A percentile compares a stretch with the other conserved stretches of the same genome.
These are phyloP conservation scores for Candida andamanensis DNA, from an alignment of 805 yeast genomes.

Conservation along the genomic window DNA sequence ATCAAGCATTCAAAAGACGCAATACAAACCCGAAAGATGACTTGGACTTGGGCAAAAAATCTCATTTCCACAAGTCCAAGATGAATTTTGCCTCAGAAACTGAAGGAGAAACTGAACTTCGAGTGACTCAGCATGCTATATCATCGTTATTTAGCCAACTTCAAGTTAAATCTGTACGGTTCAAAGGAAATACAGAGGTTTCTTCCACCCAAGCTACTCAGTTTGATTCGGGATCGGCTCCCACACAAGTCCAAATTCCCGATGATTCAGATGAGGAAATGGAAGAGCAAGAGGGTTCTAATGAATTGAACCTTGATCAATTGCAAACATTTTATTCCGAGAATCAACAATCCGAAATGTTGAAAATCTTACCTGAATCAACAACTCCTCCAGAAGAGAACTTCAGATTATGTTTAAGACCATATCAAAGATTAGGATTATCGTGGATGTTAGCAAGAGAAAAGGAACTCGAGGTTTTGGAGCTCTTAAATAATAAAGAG, in stretches of 20 bases:
- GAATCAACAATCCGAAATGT: constrained; percentile 58
- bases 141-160: constrained; percentile 51
- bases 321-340: constrained; percentile 67
- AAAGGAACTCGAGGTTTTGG: constrained; percentile 48
- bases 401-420: constrained; percentile 57
- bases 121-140: constrained; percentile 53
- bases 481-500: constrained; percentile 14
- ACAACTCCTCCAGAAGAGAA: constrained; percentile 44
- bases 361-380: constrained; percentile 57
- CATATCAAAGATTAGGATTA: constrained; percentile 79
- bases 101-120: constrained; percentile 44
- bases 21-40: constrained; percentile 9
- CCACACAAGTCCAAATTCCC: constrained; percentile 4
- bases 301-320: constrained; percentile 62
- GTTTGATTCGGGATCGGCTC: constrained; percentile 19
- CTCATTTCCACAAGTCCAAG: constrained; percentile 7
- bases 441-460: constrained; percentile 89
- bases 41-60: constrained; percentile 11
- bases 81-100: constrained; percentile 41
- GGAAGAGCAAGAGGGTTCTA: constrained; percentile 8
- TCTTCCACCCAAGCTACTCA: constrained; percentile 7
- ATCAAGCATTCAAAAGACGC: constrained; percentile 26
- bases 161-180: constrained; percentile 20
- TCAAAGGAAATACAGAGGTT: constrained; percentile 3
- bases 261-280: constrained; percentile 3